These are phyloP conservation scores for Ramaria rubella DNA, from an alignment of 768 basidiomycete genomes.

Conservation along the genomic window DNA sequence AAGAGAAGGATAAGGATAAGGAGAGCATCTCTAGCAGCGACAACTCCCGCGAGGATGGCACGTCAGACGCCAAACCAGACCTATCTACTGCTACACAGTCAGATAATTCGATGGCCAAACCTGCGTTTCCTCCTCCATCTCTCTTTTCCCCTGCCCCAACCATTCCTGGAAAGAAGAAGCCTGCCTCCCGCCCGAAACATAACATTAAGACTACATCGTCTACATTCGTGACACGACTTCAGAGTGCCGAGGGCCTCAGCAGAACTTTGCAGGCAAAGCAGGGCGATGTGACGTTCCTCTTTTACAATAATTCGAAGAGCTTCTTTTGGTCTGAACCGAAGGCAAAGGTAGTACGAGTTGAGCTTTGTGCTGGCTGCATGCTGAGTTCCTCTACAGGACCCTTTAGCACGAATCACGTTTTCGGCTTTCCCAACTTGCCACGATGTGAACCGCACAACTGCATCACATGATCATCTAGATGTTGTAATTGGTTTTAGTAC, in stretches of 20 bases:
- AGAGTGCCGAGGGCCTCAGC: conserved; percentile 69
- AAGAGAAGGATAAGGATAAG: conserved; percentile 49
- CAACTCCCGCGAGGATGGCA: conserved; percentile 52
- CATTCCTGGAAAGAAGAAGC: conserved; percentile 54
- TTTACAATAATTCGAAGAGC: conserved; percentile 82
- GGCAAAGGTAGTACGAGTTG: conserved; percentile 52
- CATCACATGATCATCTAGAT: conserved; percentile 73
- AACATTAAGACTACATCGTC: conserved; percentile 88
- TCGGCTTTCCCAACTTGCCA: conserved; percentile 86
- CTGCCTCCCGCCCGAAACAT: conserved; percentile 70
- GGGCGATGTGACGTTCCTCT: conserved; percentile 80
- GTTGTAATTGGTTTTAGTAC: conserved; percentile 88
- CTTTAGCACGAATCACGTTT: conserved; percentile 79
- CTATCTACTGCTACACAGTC: conserved; percentile 33
- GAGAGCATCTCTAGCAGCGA: conserved; percentile 79
- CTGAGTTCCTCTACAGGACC: conserved; percentile 53
- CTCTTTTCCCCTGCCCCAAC: conserved; percentile 53
- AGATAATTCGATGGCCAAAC: conserved; percentile 8
- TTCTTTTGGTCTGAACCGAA: conserved; percentile 84
- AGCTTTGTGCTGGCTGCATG: background rate
- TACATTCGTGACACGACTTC: conserved; percentile 84
- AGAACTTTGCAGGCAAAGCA: conserved; percentile 68
- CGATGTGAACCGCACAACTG: conserved; percentile 74
- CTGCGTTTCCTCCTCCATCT: conserved; percentile 33
- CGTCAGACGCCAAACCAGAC: conserved; percentile 23